Base-by-base conservation (phyloP, 2,329 filamentous ascomycete genomes). In the Domatiomyces catenatus region DNA sequence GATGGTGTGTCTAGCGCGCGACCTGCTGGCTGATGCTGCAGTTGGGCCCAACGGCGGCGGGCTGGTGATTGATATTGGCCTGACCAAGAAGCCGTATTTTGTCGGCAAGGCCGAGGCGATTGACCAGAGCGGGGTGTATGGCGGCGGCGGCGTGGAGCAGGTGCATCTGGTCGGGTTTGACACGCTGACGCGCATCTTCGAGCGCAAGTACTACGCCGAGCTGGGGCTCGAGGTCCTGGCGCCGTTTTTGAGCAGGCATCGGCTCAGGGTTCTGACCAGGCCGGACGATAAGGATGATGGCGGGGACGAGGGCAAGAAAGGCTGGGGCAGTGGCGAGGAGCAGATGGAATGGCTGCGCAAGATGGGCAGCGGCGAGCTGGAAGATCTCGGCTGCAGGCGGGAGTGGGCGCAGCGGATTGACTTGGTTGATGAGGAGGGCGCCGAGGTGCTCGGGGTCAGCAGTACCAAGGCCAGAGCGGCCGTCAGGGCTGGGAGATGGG, bases 91-190 rank as follows among this genome's bases (percentile, higher is more conserved):
- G 19, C 71, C 71, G 0, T 72, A 71, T 53, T 74, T 73, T 51
- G 60, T 69, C 49, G 69, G 73, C 52, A 74, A 74, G 55, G 70
- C 71, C 1, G 61, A 61, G 6, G 65, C 64, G 2, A 72, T 74
- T 48, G 67, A 68, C 46, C 51, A 59, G 3, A 63, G 64, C 3
- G 59, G 58, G 26, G 43, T 61, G 8, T 72, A 72, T 54, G 60
- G 67, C 0, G 42, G 45, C 24, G 42, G 36, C 22, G 39, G 46
- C 8, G 46, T 56, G 20, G 63, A 71, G 56, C 71, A 74, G 58
- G 63, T 72, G 39, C 71, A 73, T 62, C 62, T 74, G 19, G 70
- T 65, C 1, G 71, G 71, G 20, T 74, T 69, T 55, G 71, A 74
- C 59, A 74, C 71, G 1, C 53, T 74, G 51, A 66, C 71, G 43